phyloP scores from a whole-genome alignment of 495 filamentous ascomycete species.

The Penicillium psychrofluorescens region DNA sequence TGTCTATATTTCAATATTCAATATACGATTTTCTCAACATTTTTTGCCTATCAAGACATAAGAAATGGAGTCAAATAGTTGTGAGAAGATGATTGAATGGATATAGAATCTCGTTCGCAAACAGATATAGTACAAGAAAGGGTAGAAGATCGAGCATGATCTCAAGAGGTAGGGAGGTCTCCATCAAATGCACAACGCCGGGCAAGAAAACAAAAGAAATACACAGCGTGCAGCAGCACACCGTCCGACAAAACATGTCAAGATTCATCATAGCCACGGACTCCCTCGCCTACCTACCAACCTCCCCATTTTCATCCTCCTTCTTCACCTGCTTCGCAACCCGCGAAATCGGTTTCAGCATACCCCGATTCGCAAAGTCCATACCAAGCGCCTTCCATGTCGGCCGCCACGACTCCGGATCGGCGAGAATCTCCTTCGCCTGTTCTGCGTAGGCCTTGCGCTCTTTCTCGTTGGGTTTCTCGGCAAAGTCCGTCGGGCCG shows the following conservation, averaged over 20 bases:
- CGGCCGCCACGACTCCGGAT: slow-evolving; percentile 32
- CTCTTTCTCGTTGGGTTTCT: slow-evolving; percentile 21
- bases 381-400: slow-evolving; percentile 41
- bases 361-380: slow-evolving; percentile 12
- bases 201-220: not conserved
- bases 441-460: slow-evolving; percentile 37
- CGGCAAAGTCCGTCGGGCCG: not conserved
- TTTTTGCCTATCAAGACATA: not conserved
- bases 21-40: not conserved
- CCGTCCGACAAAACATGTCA: not conserved
- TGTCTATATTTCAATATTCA: slow-evolving; percentile 4
- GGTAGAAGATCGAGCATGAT: too few species aligned
- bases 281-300: too few species aligned
- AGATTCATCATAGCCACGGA: too few species aligned
- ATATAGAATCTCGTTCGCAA: too few species aligned
- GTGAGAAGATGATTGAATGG: too few species aligned
- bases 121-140: too few species aligned
- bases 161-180: too few species aligned
- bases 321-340: not conserved
- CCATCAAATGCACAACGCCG: not conserved
- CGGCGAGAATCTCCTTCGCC: slow-evolving; percentile 49
- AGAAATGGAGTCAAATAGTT: not conserved
- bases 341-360: not conserved
- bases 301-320: too few species aligned
- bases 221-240: not conserved